Evolutionary conservation across 139 green algal genomes (phyloP), one percentile per base, ranked within the genome.

Genomic region (Asterochloris sp.): DNA sequence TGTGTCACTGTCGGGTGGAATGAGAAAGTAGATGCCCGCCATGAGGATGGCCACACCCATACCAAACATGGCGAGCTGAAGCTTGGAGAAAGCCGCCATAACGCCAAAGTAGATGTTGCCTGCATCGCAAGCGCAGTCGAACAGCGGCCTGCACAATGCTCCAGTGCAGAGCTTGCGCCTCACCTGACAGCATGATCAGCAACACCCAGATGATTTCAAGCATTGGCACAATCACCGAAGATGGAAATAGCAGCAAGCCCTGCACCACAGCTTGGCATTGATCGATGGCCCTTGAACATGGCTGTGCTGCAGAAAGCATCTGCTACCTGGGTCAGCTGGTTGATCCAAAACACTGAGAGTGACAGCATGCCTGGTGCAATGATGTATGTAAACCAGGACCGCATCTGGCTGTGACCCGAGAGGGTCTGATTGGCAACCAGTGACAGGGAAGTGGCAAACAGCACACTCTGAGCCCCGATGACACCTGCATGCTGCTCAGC

Each of bases 101-200:
- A 69, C 76, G n/a, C 54, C 54, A 69, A 80, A 80, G 24, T 80
- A 80, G 10, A 80, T 69, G 24, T 62, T 54, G 38, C 38, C 38
- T 54, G 38, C 38, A 54, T 54, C 6, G 6, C 38, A 54, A 54
- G 38, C 38, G 6, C 38, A 54, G 4, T 54, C 6, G 38, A 54
- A 54, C 38, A 54, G 38, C 38, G 6, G 2, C 38, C 38, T 2
- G 38, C 38, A 54, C 38, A 54, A 54, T 54, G 38, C 6, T 2
- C 38, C 38, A 6, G 38, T 54, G 38, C 38, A 54, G 38, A 54
- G 38, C 38, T 54, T 54, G 38, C 38, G 2, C 38, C 38, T 54
- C 76, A 23, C 76, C 76, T 80, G 76, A 80, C n/a, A 80, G 24
- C 76, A 80, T 80, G 60, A 80, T 80, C 19, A 80, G 68, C 60